Conservation (phyloP, 768 basidiomycete species). For the Kwoniella pini region DNA sequence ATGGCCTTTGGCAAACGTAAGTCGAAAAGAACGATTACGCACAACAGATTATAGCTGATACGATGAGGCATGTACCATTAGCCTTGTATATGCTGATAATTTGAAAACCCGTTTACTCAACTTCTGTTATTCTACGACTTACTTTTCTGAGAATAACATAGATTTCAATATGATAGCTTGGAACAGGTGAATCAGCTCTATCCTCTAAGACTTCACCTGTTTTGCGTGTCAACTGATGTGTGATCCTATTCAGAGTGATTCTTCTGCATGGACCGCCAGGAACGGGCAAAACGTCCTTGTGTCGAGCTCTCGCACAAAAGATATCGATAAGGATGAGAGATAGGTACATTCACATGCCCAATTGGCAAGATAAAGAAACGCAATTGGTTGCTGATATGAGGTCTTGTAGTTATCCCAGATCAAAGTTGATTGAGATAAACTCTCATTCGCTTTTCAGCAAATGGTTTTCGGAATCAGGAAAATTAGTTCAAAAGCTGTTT, state of each 20-base stretch:
- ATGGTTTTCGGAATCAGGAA: constrained; percentile 99
- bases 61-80: constrained; percentile 13
- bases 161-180: constrained; percentile 80
- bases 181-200: constrained; percentile 66
- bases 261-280: constrained; percentile 95
- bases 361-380: no score
- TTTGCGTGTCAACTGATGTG: not conserved
- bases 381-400: not conserved
- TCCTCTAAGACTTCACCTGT: no score
- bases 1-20: constrained; percentile 77
- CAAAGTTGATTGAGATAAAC: constrained; percentile 92
- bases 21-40: no score
- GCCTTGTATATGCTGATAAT: constrained; percentile 76
- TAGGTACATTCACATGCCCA: no score
- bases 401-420: constrained; percentile 69
- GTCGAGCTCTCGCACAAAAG: constrained; percentile 92
- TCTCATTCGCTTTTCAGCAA: constrained; percentile 97
- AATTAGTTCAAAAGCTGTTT: constrained; percentile 88
- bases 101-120: constrained; percentile 86
- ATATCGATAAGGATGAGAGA: constrained; percentile 85
- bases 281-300: constrained; percentile 94
- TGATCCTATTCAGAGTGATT: constrained; percentile 61
- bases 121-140: constrained; percentile 89
- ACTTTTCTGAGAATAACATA: constrained; percentile 72
- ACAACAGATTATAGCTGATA: no score